phyloP scores from a whole-genome alignment of 2,329 filamentous ascomycete species.

The Penicillium vulpinum region DNA sequence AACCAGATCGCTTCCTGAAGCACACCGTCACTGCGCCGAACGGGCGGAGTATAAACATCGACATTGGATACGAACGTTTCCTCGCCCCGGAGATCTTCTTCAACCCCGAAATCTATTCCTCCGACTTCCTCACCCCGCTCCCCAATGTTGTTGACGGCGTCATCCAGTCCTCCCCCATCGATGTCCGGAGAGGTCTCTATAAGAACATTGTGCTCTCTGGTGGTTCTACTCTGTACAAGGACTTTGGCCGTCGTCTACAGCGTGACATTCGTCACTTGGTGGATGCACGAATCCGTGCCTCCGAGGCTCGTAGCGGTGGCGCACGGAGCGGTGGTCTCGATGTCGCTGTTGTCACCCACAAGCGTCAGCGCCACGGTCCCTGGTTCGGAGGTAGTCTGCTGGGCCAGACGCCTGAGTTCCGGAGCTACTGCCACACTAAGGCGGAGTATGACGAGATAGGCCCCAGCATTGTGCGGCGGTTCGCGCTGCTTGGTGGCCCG shows the following conservation, averaged over 20 bases:
- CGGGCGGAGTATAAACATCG: conserved; percentile 79
- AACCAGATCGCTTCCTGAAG: conserved; percentile 86
- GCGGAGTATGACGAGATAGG: conserved; percentile 89
- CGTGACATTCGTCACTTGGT: conserved; percentile 96
- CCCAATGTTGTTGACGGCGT: conserved; percentile 93
- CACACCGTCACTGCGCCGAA: conserved; percentile 84
- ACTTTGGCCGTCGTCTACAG: conserved; percentile 94
- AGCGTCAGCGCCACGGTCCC: conserved; percentile 92
- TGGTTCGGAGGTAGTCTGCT: conserved; percentile 98
- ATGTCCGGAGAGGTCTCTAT: conserved; percentile 94
- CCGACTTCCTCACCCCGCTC: conserved; percentile 93
- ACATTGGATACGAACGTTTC: conserved; percentile 97
- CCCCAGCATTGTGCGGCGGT: conserved; percentile 90
- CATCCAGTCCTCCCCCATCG: conserved; percentile 96
- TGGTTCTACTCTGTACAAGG: conserved; percentile 96
- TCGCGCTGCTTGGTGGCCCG: conserved; percentile 88
- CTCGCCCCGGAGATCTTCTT: conserved; percentile 99
- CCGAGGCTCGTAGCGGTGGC: conserved; percentile 86
- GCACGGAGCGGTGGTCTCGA: conserved; percentile 92
- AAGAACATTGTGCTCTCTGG: conserved; percentile 99
- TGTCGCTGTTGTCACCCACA: conserved; percentile 96
- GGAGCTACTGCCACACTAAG: conserved; percentile 97
- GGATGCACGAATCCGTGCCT: conserved; percentile 87
- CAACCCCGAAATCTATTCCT: conserved; percentile 99
- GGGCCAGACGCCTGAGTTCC: conserved; percentile 96